These are phyloP conservation scores for Paramecium sonneborni DNA, from an alignment of 73 alveolate species.

Conservation along the genomic window DNA sequence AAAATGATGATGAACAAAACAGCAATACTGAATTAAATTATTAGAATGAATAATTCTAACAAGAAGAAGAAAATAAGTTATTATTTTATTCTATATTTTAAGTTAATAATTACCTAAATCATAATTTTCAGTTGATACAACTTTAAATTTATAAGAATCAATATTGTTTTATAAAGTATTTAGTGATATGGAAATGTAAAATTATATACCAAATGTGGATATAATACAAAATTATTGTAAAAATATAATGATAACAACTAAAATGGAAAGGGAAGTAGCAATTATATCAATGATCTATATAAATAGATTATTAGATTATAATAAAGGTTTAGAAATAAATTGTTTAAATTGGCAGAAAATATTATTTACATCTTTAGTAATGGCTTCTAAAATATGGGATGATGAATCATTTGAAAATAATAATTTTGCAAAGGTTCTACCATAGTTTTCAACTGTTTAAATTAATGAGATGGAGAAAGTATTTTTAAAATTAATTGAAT, in stretches of 20 bases:
- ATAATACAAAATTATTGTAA: slow-evolving; percentile 90
- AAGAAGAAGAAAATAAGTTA: background rate
- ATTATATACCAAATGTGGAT: slow-evolving; percentile 71
- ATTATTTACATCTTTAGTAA: slow-evolving; percentile 87
- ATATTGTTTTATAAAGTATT: background rate
- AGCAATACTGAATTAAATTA: background rate
- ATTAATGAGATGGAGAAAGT: slow-evolving; percentile 96
- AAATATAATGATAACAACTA: slow-evolving; percentile 88
- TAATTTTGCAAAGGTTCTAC: slow-evolving; percentile 97
- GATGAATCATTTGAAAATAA: slow-evolving; percentile 99
- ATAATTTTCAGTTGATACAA: slow-evolving; percentile 11
- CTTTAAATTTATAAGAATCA: background rate
- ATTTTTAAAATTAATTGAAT: slow-evolving; percentile 92
- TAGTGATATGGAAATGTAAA: background rate
- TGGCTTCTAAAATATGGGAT: slow-evolving; percentile 98
- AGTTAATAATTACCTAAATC: background rate
- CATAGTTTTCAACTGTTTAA: slow-evolving; percentile 92
- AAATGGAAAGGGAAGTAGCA: slow-evolving; percentile 96
- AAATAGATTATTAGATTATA: slow-evolving; percentile 91
- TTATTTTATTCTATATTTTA: background rate
- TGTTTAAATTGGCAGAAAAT: slow-evolving; percentile 98
- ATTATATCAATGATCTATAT: slow-evolving; percentile 92
- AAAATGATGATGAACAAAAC: background rate
- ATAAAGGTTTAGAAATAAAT: slow-evolving; percentile 91
- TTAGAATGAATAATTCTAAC: background rate